phyloP scores from a whole-genome alignment of 73 alveolate genomes.

The Breviolum minutum region DNA sequence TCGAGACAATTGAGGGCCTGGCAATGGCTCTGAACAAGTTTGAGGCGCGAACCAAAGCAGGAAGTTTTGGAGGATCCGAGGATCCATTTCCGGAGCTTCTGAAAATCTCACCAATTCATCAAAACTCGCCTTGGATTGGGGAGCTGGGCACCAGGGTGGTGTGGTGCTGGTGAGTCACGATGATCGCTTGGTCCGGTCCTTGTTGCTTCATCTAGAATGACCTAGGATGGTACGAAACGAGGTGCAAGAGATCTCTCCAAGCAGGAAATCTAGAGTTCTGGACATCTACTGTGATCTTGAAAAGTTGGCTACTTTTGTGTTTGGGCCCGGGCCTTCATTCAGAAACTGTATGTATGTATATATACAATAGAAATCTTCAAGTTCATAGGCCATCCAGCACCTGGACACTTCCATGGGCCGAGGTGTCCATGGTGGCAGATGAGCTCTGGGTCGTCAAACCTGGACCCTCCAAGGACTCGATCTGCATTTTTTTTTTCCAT shows the following conservation, averaged over 20 bases:
- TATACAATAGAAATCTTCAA: too few relatives aligned
- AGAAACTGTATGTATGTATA: too few relatives aligned
- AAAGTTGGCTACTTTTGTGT: too few relatives aligned
- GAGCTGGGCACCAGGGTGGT: conserved; percentile 67
- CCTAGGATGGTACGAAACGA: neutral
- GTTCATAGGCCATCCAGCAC: too few relatives aligned
- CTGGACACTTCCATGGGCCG: neutral
- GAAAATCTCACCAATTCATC: too few relatives aligned
- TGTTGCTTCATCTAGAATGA: neutral
- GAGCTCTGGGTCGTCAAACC: conserved; percentile 91
- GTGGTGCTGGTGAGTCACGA: conserved; percentile 95
- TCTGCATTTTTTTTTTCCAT: neutral
- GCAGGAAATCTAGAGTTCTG: too few relatives aligned
- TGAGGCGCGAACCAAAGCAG: conserved; percentile 48
- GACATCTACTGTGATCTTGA: too few relatives aligned
- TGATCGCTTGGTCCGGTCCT: conserved; percentile 60
- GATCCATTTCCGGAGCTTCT: too few relatives aligned
- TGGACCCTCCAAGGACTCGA: conserved; percentile 63
- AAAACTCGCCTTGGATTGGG: too few relatives aligned
- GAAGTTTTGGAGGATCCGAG: too few relatives aligned
- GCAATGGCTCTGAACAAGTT: conserved; percentile 92
- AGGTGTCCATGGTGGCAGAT: conserved; percentile 93
- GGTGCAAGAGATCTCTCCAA: too few relatives aligned
- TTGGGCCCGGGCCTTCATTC: too few relatives aligned
- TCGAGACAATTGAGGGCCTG: conserved; percentile 93